Conservation (phyloP, 2,329 filamentous ascomycete species). For the Aspergillus unguis region DNA sequence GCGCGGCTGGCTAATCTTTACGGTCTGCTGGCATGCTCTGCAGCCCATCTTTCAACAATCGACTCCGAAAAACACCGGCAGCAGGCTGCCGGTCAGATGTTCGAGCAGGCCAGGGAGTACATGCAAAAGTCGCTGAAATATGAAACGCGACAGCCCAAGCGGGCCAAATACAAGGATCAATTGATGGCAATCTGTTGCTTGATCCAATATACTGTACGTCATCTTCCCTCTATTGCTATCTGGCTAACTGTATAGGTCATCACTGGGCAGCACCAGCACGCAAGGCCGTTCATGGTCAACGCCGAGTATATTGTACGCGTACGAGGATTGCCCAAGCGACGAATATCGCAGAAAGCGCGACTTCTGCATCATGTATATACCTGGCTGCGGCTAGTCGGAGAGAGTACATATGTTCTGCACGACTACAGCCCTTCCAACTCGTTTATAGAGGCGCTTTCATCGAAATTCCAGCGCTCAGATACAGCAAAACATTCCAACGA, state of each 20-base stretch:
- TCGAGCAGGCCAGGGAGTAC: slow-evolving; percentile 29
- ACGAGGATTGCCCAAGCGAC: slow-evolving; percentile 33
- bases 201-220: slow-evolving; percentile 31
- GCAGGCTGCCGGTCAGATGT: slow-evolving; percentile 22
- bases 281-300: slow-evolving; percentile 36
- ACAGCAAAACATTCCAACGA: not conserved
- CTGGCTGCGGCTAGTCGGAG: slow-evolving; percentile 37
- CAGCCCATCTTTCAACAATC: slow-evolving; percentile 24
- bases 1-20: slow-evolving; percentile 33
- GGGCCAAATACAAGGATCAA: slow-evolving; percentile 41
- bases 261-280: slow-evolving; percentile 31
- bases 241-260: slow-evolving; percentile 19
- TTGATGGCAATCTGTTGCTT: slow-evolving; percentile 36
- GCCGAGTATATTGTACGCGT: slow-evolving; percentile 38
- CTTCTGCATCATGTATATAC: slow-evolving; percentile 42
- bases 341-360: slow-evolving; percentile 36
- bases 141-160: slow-evolving; percentile 28
- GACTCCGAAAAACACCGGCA: slow-evolving; percentile 24
- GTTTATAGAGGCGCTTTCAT: slow-evolving; percentile 21
- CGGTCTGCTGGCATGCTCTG: slow-evolving; percentile 29
- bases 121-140: slow-evolving; percentile 30
- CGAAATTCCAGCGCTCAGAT: not conserved
- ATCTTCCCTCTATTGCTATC: not conserved
- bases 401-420: slow-evolving; percentile 35
- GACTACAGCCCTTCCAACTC: slow-evolving; percentile 24